These are phyloP conservation scores for Russula foetens DNA, from an alignment of 768 basidiomycete species.

Conservation along the genomic window DNA sequence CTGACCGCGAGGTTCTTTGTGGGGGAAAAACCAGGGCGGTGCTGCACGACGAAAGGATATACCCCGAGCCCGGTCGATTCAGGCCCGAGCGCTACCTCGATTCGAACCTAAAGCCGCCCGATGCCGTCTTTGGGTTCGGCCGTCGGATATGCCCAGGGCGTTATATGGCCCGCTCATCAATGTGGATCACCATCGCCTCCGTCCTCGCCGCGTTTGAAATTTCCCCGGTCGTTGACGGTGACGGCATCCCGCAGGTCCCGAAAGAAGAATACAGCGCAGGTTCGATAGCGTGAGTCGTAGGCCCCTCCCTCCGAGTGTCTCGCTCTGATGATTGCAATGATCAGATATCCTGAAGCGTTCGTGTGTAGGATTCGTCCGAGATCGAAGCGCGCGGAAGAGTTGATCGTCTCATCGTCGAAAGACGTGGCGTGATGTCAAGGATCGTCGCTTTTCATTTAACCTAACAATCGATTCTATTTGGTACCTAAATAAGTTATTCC, in stretches of 20 bases:
- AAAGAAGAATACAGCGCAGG: slow-evolving; percentile 7
- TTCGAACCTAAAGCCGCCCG: neutral
- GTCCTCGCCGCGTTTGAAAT: slow-evolving; percentile 12
- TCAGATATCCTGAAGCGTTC: slow-evolving; percentile 21
- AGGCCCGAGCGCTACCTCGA: slow-evolving; percentile 15
- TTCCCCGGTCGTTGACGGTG: neutral
- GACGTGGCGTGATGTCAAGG: neutral
- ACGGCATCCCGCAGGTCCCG: neutral
- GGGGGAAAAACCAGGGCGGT: slow-evolving; percentile 1
- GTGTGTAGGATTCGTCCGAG: slow-evolving; percentile 22
- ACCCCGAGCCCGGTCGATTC: slow-evolving; percentile 12
- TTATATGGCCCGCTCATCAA: slow-evolving; percentile 12
- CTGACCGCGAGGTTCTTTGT: neutral
- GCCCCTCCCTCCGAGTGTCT: neutral
- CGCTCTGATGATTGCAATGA: neutral
- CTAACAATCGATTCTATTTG: no score
- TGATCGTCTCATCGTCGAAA: slow-evolving; percentile 13
- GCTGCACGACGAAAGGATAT: slow-evolving; percentile 9
- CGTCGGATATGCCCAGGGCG: slow-evolving; percentile 15
- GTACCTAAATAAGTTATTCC: no score
- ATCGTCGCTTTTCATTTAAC: no score
- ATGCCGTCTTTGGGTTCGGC: slow-evolving; percentile 14
- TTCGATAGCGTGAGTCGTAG: slow-evolving; percentile 10
- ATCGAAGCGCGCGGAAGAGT: slow-evolving; percentile 2
- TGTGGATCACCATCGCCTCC: slow-evolving; percentile 12